phyloP scores from a whole-genome alignment of 1,139 yeast genomes.

The Petasospora fabianii region DNA sequence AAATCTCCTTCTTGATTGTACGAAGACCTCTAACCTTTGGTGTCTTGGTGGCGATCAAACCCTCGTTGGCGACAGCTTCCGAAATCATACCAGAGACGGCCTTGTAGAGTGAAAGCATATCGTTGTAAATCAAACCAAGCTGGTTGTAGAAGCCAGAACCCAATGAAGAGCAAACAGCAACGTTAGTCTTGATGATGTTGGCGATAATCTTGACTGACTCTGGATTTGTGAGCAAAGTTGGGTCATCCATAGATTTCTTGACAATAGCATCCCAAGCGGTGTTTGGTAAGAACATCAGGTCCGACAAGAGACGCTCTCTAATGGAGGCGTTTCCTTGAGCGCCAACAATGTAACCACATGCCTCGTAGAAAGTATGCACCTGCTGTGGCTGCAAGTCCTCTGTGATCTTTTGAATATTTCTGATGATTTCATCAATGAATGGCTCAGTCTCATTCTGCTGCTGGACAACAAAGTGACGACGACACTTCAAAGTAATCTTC shows the following conservation, averaged over 20 bases:
- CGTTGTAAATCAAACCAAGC: conserved; percentile 79
- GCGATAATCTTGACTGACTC: conserved; percentile 92
- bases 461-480: conserved; percentile 86
- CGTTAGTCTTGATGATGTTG: conserved; percentile 90
- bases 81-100: conserved; percentile 92
- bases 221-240: conserved; percentile 74
- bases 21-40: conserved; percentile 94
- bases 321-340: conserved; percentile 68
- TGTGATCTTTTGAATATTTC: conserved; percentile 78
- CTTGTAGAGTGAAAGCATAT: conserved; percentile 83
- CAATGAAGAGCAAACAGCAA: conserved; percentile 86
- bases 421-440: conserved; percentile 84
- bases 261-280: conserved; percentile 92
- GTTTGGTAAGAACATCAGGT: conserved; percentile 88
- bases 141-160: conserved; percentile 93
- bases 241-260: conserved; percentile 83
- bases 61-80: conserved; percentile 72
- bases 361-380: conserved; percentile 95
- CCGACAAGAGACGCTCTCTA: conserved; percentile 70
- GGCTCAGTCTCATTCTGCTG: conserved; percentile 91
- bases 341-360: conserved; percentile 90
- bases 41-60: conserved; percentile 86
- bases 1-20: conserved; percentile 91
- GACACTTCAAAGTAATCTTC: conserved; percentile 91
- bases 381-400: conserved; percentile 95